Evolutionary conservation across 1,284 basidiomycete species (phyloP), one percentile per base, ranked within the genome.

Genomic region (Somion occarium): DNA sequence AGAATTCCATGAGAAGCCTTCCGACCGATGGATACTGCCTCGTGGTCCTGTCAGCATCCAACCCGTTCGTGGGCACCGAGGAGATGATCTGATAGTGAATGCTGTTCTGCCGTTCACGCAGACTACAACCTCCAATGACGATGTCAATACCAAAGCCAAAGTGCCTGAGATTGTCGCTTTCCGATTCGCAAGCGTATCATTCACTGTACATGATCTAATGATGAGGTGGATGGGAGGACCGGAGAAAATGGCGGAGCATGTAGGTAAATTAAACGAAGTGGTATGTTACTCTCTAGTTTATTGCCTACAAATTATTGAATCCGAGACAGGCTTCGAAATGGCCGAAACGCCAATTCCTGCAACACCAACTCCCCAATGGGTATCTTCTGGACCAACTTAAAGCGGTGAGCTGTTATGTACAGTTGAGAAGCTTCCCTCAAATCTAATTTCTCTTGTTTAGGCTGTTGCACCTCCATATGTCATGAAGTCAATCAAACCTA

Each of bases 1-100:
- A 49, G 83, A 88, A 59, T 89, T 87, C 55, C 68, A 73, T 38
- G 87, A 90, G 59, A 68, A 70, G 11, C 71, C 77, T 1, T 69
- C 70, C 26, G 83, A 88, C 47, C 74, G 80, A 7, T 85, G 79
- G 76, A 60, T 85, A 5, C 69, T 90, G 50, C 85, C 88, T 53
- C 78, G 83, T 38, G 78, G 77, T 67, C 74, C 38, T 80, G 73
- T 54, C 75, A 83, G 37, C 30, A 20, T 20, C 18, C 45, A 12
- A 18, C 30, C 45, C 7, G 15, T 34, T 34, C 30, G 30, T 7
- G 30, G 30, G 30, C 30, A 34, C 15, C 24, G 5, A 20, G 25
- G 30, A 37, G 26, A 42, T 3, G 43, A 51, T 25, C 20, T 45
- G 4, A 25, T 38, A 13, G 34, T 45, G 9, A 34, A 24, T 15